Base-by-base conservation (phyloP, 208 protist species). In the Wallacemonas collosoma region DNA sequence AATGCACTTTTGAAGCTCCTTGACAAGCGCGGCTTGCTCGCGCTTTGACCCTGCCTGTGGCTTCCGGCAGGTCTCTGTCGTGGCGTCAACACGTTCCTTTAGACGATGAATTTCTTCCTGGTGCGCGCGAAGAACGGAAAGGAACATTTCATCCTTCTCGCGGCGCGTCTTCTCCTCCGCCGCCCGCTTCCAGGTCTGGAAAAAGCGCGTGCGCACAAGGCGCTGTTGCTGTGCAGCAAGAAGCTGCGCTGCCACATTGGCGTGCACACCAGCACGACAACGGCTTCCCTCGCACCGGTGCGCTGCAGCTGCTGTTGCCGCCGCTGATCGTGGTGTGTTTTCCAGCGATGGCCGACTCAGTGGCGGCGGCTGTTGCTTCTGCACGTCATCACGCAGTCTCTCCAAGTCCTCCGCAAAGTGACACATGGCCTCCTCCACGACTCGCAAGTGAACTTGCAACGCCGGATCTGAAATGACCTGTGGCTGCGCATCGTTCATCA, bases 171-270 rank as follows among this genome's bases (percentile, higher is more conserved):
- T 66, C 11, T 60, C 68, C 12, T 68, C 69, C 9, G 58, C 47
- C 68, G 48, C 72, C 36, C 64, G 38, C 45, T 75, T 55, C 75
- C 75, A 80, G 17, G 63, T 50, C 5, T 80, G 75, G 55, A 80
- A 71, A 8, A 63, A 43, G 60, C 56, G 44, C 11, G 62, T 65
- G 1, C 75, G 60, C 4, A 62, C 8, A 54, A 50, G 43, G 38
- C 40, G 38, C 38, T 54, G 50, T 36, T 51, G 68, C 40, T 73
- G 54, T 43, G 51, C 35, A 15, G 43, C 35, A 9, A 80, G 58
- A 11, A 80, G 57, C 40, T 80, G 66, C 14, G 51, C 68, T 17
- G 39, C 41, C 41, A 35, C 40, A 2, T 53, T 61, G 14, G 40
- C 39, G 26, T 56, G 41, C 56, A 26, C n/a, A 5, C 51, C 14